phyloP scores from a whole-genome alignment of 225 moss, liverwort and hornwort genomes.

The Rhytidiadelphus loreus region DNA sequence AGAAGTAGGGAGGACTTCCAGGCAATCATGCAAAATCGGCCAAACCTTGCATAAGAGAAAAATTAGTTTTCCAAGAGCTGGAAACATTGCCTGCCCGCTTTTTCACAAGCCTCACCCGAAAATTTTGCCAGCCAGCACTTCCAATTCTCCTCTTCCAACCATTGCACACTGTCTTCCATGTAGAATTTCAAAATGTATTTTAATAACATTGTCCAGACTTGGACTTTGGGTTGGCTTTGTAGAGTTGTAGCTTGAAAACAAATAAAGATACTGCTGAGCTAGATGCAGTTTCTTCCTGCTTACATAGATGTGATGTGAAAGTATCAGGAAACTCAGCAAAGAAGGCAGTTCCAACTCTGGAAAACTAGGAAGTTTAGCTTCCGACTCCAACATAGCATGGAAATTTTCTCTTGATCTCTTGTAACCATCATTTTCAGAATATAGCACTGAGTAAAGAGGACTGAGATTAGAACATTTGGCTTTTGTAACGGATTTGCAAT shows the following conservation, averaged over 20 bases:
- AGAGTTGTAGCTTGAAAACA: neutral
- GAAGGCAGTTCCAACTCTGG: neutral
- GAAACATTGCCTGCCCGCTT: neutral
- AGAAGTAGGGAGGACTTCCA: neutral
- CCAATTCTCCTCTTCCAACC: neutral
- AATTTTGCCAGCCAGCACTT: neutral
- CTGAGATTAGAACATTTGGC: neutral
- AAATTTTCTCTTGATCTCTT: neutral
- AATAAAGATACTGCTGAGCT: neutral
- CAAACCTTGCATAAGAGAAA: neutral
- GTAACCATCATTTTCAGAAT: neutral
- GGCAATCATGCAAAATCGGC: neutral
- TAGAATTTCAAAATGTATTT: neutral
- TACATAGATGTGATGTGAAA: neutral
- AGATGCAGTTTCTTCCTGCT: neutral
- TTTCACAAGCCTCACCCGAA: neutral
- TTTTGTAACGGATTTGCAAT: neutral
- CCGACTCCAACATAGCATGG: neutral
- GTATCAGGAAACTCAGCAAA: neutral
- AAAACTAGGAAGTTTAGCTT: neutral
- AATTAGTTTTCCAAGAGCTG: neutral
- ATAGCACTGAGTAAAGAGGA: neutral
- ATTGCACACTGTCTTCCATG: neutral
- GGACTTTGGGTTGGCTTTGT: neutral
- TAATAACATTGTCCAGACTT: neutral